Base-by-base conservation (phyloP, 2,329 filamentous ascomycete genomes). In the Diaporthe sp. region DNA sequence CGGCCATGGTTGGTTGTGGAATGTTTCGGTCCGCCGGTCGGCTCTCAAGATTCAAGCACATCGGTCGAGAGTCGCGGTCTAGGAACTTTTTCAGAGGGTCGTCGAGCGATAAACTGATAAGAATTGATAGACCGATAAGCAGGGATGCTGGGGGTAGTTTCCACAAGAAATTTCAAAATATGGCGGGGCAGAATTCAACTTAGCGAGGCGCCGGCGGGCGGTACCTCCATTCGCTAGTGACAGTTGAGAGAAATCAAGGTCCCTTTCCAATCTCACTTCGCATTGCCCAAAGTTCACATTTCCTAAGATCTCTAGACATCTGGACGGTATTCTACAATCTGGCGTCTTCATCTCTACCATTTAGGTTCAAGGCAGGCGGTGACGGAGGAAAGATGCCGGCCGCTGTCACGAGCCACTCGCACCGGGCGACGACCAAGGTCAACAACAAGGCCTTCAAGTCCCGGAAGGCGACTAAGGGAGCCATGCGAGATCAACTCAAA, bases 371-470 rank as follows among this genome's bases (percentile, higher is more conserved):
- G 88, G 94, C 93, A 84, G 93, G 94, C 82, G 88, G 91, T 84
- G 88, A 89, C 84, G 57, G 53, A 58, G 89, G 89, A 85, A 94
- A 90, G 81, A 97, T 97, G 94, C 92, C 94, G 82, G 90, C 92
- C 85, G 88, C 89, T 76, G 89, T 91, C 82, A 86, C 87, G 83
- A 88, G 87, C 79, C 95, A 98, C 85, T 96, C 96, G 82, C 97
- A 99, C 85, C 91, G 96, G 84, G 94, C 94, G 82, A 98, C 96
- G 75, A 98, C 96, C 72, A 99, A 98, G 89, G 88, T 92, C 81
- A 87, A 90, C 79, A 92, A 98, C 86, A 99, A 99, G 88, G 84
- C 93, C 37, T 99, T 96, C 89, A 99, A 99, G 86, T 95, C 95
- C 75, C 93, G 93, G 83, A 96, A 98, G 87, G 91, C 96, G 55